Base-by-base conservation (phyloP, 345 rosid species). In the Noccaea caerulescens region DNA sequence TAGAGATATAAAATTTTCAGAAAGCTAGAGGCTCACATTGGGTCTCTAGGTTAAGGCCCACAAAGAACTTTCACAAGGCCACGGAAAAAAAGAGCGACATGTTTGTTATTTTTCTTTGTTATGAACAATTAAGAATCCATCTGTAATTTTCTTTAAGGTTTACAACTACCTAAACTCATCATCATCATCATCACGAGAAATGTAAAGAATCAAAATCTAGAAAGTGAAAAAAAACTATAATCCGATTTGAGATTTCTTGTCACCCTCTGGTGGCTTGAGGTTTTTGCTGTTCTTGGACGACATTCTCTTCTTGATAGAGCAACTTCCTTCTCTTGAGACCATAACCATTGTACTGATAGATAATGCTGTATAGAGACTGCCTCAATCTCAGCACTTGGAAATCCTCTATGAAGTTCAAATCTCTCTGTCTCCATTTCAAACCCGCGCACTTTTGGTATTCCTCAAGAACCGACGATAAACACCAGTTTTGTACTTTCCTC, bases 401-500 rank as follows among this genome's bases (percentile, higher is more conserved):
- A 13, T 72, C 75, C 69, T 87, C 94, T 1, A 92, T 86, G 63
- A 89, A 92, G 46, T 56, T 80, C 59, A 87, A 59, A 65, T 92
- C 98, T 0, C 78, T 68, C 10, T 10, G 51, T 58, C 97, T 81
- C 63, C 86, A 82, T 54, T 89, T 92, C 68, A 50, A 8, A 8
- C 96, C 92, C 0, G 96, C 93, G 14, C 84, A 89, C 41, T 43
- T 85, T 44, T 67, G 79, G 79, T 92, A 92, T 60, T 92, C 98
- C 69, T 92, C 94, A 3, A 82, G 80, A 49, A 85, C 87, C 0
- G 96, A 85, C 23, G 89, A 74, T 76, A 89, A 70, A 41, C 92
- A 87, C 97, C 97, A 91, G 20, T 84, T 74, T 62, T 91, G 96
- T 18, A 87, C 70, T 77, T 91, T 91, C 74, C 97, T 84, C 77